phyloP scores from a whole-genome alignment of 176 grass and related monocot genomes.

The Oryza glaberrima region DNA sequence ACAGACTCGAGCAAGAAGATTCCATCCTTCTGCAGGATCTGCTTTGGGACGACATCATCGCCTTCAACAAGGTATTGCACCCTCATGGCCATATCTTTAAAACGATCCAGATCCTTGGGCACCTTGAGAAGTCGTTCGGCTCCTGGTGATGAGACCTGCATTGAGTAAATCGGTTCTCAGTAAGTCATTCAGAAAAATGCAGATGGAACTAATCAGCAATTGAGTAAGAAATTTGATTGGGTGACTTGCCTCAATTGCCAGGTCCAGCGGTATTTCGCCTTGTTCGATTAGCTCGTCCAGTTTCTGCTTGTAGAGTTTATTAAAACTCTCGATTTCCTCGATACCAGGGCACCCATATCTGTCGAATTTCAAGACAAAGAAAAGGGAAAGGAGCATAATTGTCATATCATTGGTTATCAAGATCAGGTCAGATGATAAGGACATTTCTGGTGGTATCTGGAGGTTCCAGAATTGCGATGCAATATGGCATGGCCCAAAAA shows the following conservation, averaged over 20 bases:
- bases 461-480: not conserved
- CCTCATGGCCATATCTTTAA: conserved; percentile 85
- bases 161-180: not conserved
- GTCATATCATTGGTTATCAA: not conserved
- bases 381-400: not conserved
- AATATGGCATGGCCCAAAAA: not conserved
- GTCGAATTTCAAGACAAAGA: conserved; percentile 1
- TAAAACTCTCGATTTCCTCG: conserved; percentile 84
- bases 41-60: conserved; percentile 23
- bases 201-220: not conserved
- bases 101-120: conserved; percentile 74
- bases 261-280: conserved; percentile 79
- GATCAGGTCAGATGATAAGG: conserved; percentile 6
- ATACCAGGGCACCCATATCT: conserved; percentile 86
- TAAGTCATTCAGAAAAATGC: not conserved
- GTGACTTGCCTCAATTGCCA: conserved; percentile 74
- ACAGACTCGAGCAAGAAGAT: conserved; percentile 66
- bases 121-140: conserved; percentile 85
- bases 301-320: conserved; percentile 70
- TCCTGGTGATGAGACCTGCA: conserved; percentile 93
- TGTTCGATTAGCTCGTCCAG: conserved; percentile 75
- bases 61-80: conserved; percentile 66
- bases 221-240: not conserved
- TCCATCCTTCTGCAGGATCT: conserved; percentile 57
- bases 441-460: not conserved